These are phyloP conservation scores for Lichtheimia hyalospora DNA, from an alignment of 371 early-diverging fungal genomes.

Conservation along the genomic window DNA sequence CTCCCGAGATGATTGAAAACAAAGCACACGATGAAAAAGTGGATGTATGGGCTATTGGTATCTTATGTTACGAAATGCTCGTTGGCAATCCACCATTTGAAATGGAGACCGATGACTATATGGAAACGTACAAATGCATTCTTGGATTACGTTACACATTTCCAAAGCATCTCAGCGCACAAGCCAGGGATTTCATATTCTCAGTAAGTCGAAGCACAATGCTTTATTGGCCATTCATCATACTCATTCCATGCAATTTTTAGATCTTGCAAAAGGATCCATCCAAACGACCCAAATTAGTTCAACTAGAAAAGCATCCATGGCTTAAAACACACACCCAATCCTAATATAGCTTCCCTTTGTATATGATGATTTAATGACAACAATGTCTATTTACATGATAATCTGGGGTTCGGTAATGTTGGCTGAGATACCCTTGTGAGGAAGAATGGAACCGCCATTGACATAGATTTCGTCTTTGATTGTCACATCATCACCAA, in stretches of 20 bases:
- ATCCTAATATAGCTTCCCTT: background rate
- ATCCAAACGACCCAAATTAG: constrained; percentile 68
- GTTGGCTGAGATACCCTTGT: constrained; percentile 86
- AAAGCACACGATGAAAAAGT: constrained; percentile 78
- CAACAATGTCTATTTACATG: constrained; percentile 69
- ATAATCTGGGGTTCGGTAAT: constrained; percentile 95
- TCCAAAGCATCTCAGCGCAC: constrained; percentile 74
- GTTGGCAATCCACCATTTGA: constrained; percentile 96
- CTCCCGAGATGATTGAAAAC: constrained; percentile 92
- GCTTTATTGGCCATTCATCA: background rate
- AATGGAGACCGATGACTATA: constrained; percentile 49
- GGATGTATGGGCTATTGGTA: constrained; percentile 97
- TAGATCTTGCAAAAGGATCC: constrained; percentile 80
- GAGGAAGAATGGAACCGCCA: constrained; percentile 94
- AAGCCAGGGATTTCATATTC: constrained; percentile 84
- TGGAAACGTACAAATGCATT: constrained; percentile 82
- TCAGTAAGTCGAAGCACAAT: constrained; percentile 39
- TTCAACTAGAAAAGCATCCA: constrained; percentile 80
- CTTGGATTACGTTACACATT: constrained; percentile 76
- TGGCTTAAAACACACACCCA: constrained; percentile 54
- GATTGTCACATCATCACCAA: constrained; percentile 95
- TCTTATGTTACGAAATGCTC: constrained; percentile 93
- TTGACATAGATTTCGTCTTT: constrained; percentile 93
- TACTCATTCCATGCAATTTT: background rate
- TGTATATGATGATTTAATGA: constrained; percentile 1